Conservation (phyloP, 2,329 filamentous ascomycete species). For the Talaromyces amestolkiae region DNA sequence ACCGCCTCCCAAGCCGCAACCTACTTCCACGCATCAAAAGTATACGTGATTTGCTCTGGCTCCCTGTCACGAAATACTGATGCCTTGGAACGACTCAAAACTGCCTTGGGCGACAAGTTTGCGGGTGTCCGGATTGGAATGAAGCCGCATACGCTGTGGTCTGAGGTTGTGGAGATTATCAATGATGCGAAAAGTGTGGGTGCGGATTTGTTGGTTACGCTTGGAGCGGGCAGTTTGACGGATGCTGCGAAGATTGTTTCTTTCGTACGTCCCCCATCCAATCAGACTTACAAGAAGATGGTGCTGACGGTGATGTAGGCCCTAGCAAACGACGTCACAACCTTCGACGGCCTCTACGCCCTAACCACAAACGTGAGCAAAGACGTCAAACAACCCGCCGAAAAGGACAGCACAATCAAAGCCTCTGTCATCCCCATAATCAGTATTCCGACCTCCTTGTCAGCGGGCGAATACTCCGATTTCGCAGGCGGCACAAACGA, state of each 20-base stretch:
- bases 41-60: slow-evolving; percentile 54
- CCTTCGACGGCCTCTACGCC: slow-evolving; percentile 39
- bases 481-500: slow-evolving; percentile 42
- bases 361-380: slow-evolving; percentile 25
- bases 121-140: slow-evolving; percentile 53
- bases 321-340: slow-evolving; percentile 49
- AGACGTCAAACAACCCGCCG: slow-evolving; percentile 22
- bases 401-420: slow-evolving; percentile 28
- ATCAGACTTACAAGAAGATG: too few species aligned
- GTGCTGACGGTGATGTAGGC: slow-evolving; percentile 30
- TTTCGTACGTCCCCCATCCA: slow-evolving; percentile 32
- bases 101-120: slow-evolving; percentile 42
- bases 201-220: slow-evolving; percentile 53
- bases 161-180: slow-evolving; percentile 51
- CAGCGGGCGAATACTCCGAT: slow-evolving; percentile 43
- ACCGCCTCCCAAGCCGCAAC: slow-evolving; percentile 46
- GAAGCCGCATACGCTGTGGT: slow-evolving; percentile 54
- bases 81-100: slow-evolving; percentile 43
- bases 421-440: slow-evolving; percentile 34
- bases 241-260: slow-evolving; percentile 56
- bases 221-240: slow-evolving; percentile 57
- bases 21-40: slow-evolving; percentile 45
- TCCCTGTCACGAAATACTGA: slow-evolving; percentile 51
- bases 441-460: slow-evolving; percentile 43
- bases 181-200: slow-evolving; percentile 38